Base-by-base conservation (phyloP, 1,139 yeast species). In the Pichia sp. region DNA sequence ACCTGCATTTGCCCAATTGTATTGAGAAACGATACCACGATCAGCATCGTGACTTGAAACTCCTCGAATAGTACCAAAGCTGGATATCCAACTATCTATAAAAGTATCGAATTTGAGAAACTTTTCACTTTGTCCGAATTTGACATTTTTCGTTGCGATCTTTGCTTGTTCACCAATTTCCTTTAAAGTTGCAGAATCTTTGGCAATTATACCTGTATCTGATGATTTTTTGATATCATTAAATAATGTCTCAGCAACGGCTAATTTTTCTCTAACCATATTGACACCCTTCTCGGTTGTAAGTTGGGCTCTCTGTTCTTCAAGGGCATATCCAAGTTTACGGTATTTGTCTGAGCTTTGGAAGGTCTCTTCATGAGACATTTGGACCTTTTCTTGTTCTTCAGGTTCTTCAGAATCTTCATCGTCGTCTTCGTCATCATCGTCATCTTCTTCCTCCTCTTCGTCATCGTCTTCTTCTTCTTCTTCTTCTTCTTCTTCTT, bases 1-100 rank as follows among this genome's bases (percentile, higher is more conserved):
- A 0, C 94, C 95, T 34, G 85, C 61, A 47, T 72, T 70, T 39
- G 77, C 62, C 88, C 91, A 83, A 59, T 83, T 75, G 55, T 72
- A 73, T 30, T 44, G 43, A 2, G 56, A 45, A 21, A 58, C 51
- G 18, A 46, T 52, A 15, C 45, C 44, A 14, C 39, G 55, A 27
- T 43, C 52, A 9, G 24, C 18, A 4, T 28, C 38, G 8, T 38
- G 55, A 33, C 40, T 52, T 7, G 27, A 18, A 2, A 38, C 40
- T 34, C 41, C 54, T 44, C 52, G 52, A 42, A 43, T 37, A 37
- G 48, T 57, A 1, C 51, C 55, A 14, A 52, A 50, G 57, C 63
- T 76, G 20, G 57, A 57, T 48, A 69, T 73, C 42, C 77, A 59
- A 24, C 70, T 67, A 19, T 63, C 57, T 7, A 74, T 57, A 50